Conservation (phyloP, 805 yeast genomes). For the Scheffersomyces stipitis region DNA sequence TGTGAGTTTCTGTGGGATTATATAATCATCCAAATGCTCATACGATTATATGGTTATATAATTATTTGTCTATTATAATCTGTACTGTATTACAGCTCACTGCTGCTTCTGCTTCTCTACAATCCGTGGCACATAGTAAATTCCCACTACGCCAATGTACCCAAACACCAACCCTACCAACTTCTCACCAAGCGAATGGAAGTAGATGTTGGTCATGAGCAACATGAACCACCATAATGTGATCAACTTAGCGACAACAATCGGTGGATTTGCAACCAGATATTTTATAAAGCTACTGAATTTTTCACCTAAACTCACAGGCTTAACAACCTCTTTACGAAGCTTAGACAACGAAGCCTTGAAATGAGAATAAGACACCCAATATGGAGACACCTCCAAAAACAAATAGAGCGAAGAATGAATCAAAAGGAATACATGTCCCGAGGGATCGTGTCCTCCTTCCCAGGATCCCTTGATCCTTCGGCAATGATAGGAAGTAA, state of each 20-base stretch:
- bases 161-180: constrained; percentile 68
- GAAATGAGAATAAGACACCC: constrained; percentile 24
- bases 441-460: constrained; percentile 98
- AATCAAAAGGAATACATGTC: constrained; percentile 80
- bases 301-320: constrained; percentile 3
- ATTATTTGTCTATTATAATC: no score
- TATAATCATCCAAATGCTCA: no score
- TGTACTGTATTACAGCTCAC: no score
- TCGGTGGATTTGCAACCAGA: constrained; percentile 23
- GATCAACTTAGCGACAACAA: constrained; percentile 24
- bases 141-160: constrained; percentile 45
- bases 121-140: constrained; percentile 43
- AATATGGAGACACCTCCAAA: constrained; percentile 54
- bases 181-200: constrained; percentile 80
- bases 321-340: neutral
- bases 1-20: no score
- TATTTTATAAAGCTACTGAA: constrained; percentile 6
- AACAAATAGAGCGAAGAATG: constrained; percentile 65
- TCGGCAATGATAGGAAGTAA: constrained; percentile 37
- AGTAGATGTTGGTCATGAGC: constrained; percentile 76
- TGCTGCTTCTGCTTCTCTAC: no score
- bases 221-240: constrained; percentile 84
- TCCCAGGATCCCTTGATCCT: constrained; percentile 54
- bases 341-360: constrained; percentile 1
- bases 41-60: no score